Base-by-base conservation (phyloP, 2,329 filamentous ascomycete genomes). In the Penicillium sp. region DNA sequence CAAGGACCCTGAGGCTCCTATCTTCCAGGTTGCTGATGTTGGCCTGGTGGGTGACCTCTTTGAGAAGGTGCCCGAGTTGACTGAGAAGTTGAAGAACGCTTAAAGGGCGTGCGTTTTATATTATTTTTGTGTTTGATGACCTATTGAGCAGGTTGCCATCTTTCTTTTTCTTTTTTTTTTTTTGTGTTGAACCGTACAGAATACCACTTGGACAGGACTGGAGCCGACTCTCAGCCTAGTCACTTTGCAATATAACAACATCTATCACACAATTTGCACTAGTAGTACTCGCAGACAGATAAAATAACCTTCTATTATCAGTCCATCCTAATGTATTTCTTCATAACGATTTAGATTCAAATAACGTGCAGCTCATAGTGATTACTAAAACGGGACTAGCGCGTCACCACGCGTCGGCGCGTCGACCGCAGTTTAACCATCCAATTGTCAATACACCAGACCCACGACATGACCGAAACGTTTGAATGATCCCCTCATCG, bases 11-110 rank as follows among this genome's bases (percentile, higher is more conserved):
- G 93, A 98, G 72, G 93, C 93, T 49, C 93, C 93, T 27, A 98
- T 98, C 62, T 98, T 98, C 80, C 93, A 98, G 74, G 84, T 98
- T 51, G 93, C 93, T 4, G 93, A 98, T 72, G 90, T 97, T 46
- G 93, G 93, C 10, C 77, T 98, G 45, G 92, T 98, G 4, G 92
- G 91, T 35, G 93, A 98, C 76, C 74, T 98, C 62, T 97, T 97
- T 68, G 89, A 95, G 50, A 91, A 89, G 76, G 89, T 96, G 38
- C 93, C 93, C 1, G 91, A 97, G 78, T 76, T 98, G 71, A 97
- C 91, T 1, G 88, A 96, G 76, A 97, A 97, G 81, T 70, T 98
- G 18, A 93, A 92, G 77, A 79, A 60, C 45, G 56, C 55, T 44
- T 62, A 54, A 51, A 42, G 23, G 43, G 23, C 15, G 10, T 41